Evolutionary conservation across 202 grass and related monocot species (phyloP), one percentile per base, ranked within the genome.

Genomic region (Dendrocalamus latiflorus): DNA sequence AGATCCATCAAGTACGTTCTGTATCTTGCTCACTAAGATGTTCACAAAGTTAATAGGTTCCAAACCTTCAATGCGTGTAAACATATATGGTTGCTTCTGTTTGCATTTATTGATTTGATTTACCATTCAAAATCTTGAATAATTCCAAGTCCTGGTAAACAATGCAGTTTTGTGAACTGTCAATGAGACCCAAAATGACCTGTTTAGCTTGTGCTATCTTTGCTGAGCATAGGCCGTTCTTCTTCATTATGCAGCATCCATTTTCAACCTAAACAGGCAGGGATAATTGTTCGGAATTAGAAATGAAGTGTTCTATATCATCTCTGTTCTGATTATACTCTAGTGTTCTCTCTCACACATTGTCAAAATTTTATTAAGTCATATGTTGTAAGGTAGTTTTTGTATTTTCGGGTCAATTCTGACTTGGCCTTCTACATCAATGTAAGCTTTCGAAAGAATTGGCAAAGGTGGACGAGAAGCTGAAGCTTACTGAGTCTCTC

Each of bases 401-500:
- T 39, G 4, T 59, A 10, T 26, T 69, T 22, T 66, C 1, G 12
- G 5, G 69, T 45, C 28, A 57, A 86, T 42, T 45, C 83, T 90
- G 78, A 90, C 58, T 83, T 83, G 74, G 65, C 73, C 78, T 83
- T 81, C 74, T 44, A 51, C 79, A 16, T 90, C 74, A 77, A 78
- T 93, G 86, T 91, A 92, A 98, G 95, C 95, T 98, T 73, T 86
- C 95, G 39, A 90, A 98, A 90, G n/a, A n/a, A n/a, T n/a, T n/a
- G n/a, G n/a, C n/a, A n/a, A n/a, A n/a, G n/a, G n/a, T n/a, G n/a
- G n/a, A n/a, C n/a, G n/a, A n/a, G n/a, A n/a, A n/a, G n/a, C n/a
- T n/a, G n/a, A n/a, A n/a, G n/a, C n/a, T n/a, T 68, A 94, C 95
- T n/a, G 95, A 98, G 81, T 93, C 92, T 45, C 95, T 93, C 75